Evolutionary conservation across 2,329 filamentous ascomycete genomes (phyloP).

Genomic region (Aspergillus sojae): DNA sequence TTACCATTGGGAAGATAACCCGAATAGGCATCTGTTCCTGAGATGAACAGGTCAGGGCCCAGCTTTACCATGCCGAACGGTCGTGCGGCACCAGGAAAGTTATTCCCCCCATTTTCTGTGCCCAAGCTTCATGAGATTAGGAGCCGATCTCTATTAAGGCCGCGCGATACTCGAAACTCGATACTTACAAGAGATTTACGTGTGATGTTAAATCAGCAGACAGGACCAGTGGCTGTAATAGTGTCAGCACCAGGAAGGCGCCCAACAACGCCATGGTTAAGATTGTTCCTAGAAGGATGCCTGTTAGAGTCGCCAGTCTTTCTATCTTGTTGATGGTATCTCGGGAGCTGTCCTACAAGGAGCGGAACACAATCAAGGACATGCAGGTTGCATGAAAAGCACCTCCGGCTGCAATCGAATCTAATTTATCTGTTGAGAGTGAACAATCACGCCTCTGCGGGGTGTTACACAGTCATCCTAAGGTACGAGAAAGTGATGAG

Average conservation of each 20-base stretch:
- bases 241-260: conserved; percentile 16
- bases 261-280: conserved; percentile 15
- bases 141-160: neutral
- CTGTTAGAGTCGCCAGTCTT: conserved; percentile 7
- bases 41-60: conserved; percentile 43
- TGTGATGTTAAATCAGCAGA: conserved; percentile 27
- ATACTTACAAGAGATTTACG: conserved; percentile 34
- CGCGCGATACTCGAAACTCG: neutral
- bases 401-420: neutral
- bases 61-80: conserved; percentile 50
- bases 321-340: neutral
- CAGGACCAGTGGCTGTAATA: conserved; percentile 15
- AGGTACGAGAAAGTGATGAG: conserved; percentile 2
- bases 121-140: conserved; percentile 29
- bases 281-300: conserved; percentile 2
- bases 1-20: conserved; percentile 49
- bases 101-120: conserved; percentile 41
- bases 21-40: conserved; percentile 43
- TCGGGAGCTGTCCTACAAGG: conserved; percentile 6
- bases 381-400: neutral
- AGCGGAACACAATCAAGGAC: neutral
- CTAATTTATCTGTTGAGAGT: neutral
- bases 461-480: neutral
- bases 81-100: conserved; percentile 45
- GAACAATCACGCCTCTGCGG: neutral